Conservation (phyloP, 176 grass and related monocot genomes). For the Musa acuminata region DNA sequence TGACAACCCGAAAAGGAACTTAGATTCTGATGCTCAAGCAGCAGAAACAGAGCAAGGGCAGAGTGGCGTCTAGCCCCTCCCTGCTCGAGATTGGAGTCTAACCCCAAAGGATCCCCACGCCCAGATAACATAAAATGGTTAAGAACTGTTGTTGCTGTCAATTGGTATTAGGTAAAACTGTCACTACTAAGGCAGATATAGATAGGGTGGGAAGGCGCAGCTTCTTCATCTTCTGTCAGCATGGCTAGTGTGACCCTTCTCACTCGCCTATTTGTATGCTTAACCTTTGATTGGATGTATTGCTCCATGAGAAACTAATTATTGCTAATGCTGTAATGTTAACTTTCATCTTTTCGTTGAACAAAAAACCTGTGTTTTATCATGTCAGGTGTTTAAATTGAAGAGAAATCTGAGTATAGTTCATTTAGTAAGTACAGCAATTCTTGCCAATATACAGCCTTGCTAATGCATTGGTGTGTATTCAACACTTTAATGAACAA, state of each 20-base stretch:
- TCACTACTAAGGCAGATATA: neutral
- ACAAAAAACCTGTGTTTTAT: neutral
- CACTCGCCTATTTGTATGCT: neutral
- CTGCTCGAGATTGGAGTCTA: neutral
- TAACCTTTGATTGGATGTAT: neutral
- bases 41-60: constrained; percentile 1
- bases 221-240: neutral
- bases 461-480: too few species aligned
- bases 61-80: neutral
- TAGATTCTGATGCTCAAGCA: neutral
- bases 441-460: too few species aligned
- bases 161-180: too few species aligned
- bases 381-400: neutral
- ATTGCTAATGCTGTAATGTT: neutral
- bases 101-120: neutral
- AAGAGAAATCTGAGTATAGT: neutral
- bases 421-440: neutral
- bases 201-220: neutral
- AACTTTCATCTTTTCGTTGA: neutral
- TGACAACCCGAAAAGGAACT: neutral
- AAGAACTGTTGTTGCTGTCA: too few species aligned
- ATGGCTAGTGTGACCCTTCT: neutral
- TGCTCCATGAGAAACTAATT: neutral
- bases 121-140: neutral
- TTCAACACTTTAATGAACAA: too few species aligned